Evolutionary conservation across 2,329 filamentous ascomycete genomes (phyloP), one percentile per base, ranked within the genome.

Genomic region (Ascochyta fabae): DNA sequence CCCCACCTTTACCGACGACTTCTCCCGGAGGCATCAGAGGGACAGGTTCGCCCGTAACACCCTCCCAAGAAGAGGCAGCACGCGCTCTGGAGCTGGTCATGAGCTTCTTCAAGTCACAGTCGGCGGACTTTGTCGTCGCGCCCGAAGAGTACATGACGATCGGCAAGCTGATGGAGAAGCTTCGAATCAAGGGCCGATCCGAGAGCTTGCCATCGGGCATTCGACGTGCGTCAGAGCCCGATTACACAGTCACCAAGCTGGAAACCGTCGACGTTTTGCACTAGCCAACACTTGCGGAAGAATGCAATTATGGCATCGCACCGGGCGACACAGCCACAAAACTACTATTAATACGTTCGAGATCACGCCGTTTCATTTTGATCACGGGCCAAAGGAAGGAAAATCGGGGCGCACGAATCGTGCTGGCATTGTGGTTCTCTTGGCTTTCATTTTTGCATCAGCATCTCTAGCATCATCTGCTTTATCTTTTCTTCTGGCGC

Each of bases 11-110:
- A n/a, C 79, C 77, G 26, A 72, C 71, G 69, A 75, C 48, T 70
- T 77, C 54, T 71, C 56, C 65, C 33, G 54, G 39, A 24, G 61
- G 65, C 9, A 66, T 70, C 27, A 69, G 64, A 42, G 52, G 51
- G 12, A 60, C 60, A 24, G 56, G 57, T 9, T 86, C 34, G 79
- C 85, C 58, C 83, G 84, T 36, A 83, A 86, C 45, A 83, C 88
- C 84, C 77, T 89, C 89, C 1, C 90, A 92, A 64, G 92, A 97
- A 65, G 92, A 98, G 73, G 93, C 93, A 4, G 85, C 90, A 35
- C 84, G 86, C 47, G 94, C 93, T 1, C 83, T 96, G 4, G 88
- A 94, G 67, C 87, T 93, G 2, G 85, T 97, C 19, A 84, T 96
- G 72, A 88, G 79, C 57, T 96, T 94, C 70, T 89, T 97, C 72